Evolutionary conservation across 495 filamentous ascomycete species (phyloP).

Genomic region (Penicillium egyptiacum): DNA sequence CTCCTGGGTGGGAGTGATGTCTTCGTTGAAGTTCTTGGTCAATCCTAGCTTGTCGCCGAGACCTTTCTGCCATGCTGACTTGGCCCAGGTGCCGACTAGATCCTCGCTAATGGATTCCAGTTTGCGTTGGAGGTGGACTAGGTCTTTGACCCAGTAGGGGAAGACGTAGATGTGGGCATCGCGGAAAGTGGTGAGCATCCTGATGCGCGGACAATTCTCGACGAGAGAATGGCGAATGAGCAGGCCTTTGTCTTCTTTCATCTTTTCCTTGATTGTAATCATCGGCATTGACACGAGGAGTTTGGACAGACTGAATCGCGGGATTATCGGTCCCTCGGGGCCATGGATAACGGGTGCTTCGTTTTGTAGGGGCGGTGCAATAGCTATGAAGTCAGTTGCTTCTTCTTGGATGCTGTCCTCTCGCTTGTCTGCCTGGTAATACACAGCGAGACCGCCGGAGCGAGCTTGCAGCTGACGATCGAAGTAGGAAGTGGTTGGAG

Average conservation of each 20-base stretch:
- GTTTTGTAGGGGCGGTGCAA: conserved; percentile 57
- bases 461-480: conserved; percentile 55
- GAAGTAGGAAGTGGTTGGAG: conserved; percentile 38
- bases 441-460: conserved; percentile 80
- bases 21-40: conserved; percentile 56
- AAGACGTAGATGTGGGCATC: conserved; percentile 94
- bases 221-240: conserved; percentile 73
- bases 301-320: conserved; percentile 62
- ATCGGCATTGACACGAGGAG: conserved; percentile 76
- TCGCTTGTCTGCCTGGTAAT: conserved; percentile 76
- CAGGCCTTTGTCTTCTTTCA: conserved; percentile 66
- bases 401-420: conserved; percentile 75
- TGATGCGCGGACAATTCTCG: conserved; percentile 64
- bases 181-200: conserved; percentile 73
- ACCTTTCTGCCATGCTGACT: conserved; percentile 83
- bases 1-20: conserved; percentile 19
- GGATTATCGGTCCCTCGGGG: conserved; percentile 45
- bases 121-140: conserved; percentile 69
- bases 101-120: conserved; percentile 89
- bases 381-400: conserved; percentile 85
- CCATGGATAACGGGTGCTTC: conserved; percentile 51
- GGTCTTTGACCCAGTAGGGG: conserved; percentile 82
- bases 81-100: conserved; percentile 91
- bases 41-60: conserved; percentile 75
- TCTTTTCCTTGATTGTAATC: conserved; percentile 79